phyloP scores from a whole-genome alignment of 2,329 filamentous ascomycete species.

The Davidsoniella eucalypti region DNA sequence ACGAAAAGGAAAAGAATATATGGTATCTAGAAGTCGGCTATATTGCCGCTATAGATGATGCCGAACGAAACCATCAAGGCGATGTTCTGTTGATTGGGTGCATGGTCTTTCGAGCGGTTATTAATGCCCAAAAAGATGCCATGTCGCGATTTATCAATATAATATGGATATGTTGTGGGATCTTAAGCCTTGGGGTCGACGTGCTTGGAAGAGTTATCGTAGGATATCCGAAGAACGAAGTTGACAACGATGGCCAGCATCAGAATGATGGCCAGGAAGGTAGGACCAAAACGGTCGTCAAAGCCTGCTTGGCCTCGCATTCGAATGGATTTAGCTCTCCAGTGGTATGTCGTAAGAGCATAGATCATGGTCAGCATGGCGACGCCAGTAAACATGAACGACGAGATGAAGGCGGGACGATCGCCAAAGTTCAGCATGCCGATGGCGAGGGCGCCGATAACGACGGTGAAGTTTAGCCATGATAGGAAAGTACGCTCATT shows the following conservation, averaged over 20 bases:
- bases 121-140: no score
- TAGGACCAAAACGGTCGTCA: conserved; percentile 89
- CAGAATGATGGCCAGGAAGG: conserved; percentile 71
- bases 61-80: background rate
- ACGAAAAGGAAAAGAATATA: no score
- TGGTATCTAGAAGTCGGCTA: no score
- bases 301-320: conserved; percentile 87
- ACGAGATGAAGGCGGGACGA: conserved; percentile 80
- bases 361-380: conserved; percentile 94
- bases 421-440: conserved; percentile 98
- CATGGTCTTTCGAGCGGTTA: background rate
- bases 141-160: no score
- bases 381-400: conserved; percentile 83
- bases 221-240: conserved; percentile 65
- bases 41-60: background rate
- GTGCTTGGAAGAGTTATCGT: conserved; percentile 16
- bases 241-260: conserved; percentile 87
- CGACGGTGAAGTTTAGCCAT: conserved; percentile 99
- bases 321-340: conserved; percentile 85
- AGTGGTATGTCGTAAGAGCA: conserved; percentile 88
- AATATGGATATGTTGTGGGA: background rate
- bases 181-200: conserved; percentile 2
- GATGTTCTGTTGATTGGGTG: background rate
- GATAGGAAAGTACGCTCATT: conserved; percentile 98
- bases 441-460: conserved; percentile 88